Conservation (phyloP, 1,284 basidiomycete species). For the Takashimella tepidaria region DNA sequence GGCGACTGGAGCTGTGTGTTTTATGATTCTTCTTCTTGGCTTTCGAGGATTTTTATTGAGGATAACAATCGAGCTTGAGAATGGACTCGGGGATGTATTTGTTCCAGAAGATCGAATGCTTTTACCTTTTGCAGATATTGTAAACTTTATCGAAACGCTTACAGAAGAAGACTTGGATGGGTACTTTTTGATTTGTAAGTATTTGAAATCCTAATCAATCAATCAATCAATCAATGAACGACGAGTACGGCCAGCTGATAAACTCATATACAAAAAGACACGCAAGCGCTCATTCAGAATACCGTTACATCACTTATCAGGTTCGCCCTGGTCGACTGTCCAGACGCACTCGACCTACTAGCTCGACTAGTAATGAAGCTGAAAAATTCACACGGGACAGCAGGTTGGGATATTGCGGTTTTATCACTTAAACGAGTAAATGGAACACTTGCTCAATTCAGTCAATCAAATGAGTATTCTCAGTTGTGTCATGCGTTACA, state of each 20-base stretch:
- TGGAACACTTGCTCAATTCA: slow-evolving; percentile 9
- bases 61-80: slow-evolving; percentile 25
- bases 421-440: slow-evolving; percentile 15
- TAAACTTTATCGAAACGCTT: slow-evolving; percentile 16
- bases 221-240: too few relatives aligned
- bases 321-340: slow-evolving; percentile 16
- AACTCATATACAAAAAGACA: too few relatives aligned
- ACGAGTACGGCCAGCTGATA: too few relatives aligned
- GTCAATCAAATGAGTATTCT: slow-evolving; percentile 9
- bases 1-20: slow-evolving; percentile 20
- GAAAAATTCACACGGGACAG: slow-evolving; percentile 2
- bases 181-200: slow-evolving; percentile 23
- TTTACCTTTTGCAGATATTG: slow-evolving; percentile 21
- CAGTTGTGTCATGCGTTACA: slow-evolving; percentile 11
- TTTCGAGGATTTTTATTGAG: slow-evolving; percentile 29
- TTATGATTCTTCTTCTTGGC: slow-evolving; percentile 23
- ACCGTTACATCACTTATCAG: slow-evolving; percentile 28
- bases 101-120: slow-evolving; percentile 13
- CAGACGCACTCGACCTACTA: slow-evolving; percentile 10
- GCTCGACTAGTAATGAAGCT: slow-evolving; percentile 12
- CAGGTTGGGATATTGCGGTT: slow-evolving; percentile 18
- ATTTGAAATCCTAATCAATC: background rate
- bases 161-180: slow-evolving; percentile 16
- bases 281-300: slow-evolving; percentile 5
- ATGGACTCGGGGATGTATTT: slow-evolving; percentile 25